Conservation (phyloP, 306 rosid species). For the Glycine tomentella region DNA sequence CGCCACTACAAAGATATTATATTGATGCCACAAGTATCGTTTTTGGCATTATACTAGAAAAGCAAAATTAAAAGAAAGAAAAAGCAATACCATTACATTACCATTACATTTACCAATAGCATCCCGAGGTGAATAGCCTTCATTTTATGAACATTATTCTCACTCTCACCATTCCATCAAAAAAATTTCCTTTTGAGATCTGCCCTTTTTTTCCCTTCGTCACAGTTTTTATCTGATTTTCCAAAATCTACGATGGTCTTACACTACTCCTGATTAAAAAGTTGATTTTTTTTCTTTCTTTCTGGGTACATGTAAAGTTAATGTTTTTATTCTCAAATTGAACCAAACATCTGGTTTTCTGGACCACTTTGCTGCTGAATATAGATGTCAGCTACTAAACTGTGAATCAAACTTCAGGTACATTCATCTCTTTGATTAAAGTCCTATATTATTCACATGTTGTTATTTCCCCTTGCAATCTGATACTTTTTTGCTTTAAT, state of each 20-base stretch:
- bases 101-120: too few relatives aligned
- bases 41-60: constrained; percentile 2
- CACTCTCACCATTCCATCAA: neutral
- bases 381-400: neutral
- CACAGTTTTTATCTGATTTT: neutral
- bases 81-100: neutral
- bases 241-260: neutral
- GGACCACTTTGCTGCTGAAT: constrained; percentile 21
- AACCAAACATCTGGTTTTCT: neutral
- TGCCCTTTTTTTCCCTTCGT: neutral
- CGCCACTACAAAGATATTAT: neutral
- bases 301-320: constrained; percentile 21
- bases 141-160: neutral
- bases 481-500: constrained; percentile 26
- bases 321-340: constrained; percentile 5
- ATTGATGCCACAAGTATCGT: neutral
- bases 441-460: neutral
- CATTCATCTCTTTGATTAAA: neutral
- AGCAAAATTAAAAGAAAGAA: neutral
- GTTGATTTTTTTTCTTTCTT: neutral
- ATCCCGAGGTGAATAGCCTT: neutral
- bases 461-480: constrained; percentile 11
- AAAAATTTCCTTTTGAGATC: neutral
- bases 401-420: neutral
- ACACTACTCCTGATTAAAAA: neutral